phyloP scores from a whole-genome alignment of 2,329 filamentous ascomycete genomes.

The Colletotrichum plurivorum region DNA sequence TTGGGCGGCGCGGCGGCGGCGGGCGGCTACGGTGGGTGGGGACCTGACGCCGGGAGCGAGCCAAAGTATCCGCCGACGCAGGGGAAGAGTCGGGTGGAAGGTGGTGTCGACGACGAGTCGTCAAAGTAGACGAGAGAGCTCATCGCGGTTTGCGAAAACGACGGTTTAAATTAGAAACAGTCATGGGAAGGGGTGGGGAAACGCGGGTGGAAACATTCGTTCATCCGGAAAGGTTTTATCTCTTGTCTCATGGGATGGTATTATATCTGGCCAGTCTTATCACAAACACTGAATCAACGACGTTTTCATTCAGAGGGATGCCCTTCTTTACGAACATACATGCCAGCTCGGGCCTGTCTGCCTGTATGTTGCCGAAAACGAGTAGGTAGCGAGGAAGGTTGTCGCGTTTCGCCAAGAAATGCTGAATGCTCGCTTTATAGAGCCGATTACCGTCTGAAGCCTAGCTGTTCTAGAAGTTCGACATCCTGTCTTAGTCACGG shows the following conservation, averaged over 20 bases:
- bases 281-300: not conserved
- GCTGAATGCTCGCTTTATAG: too few species aligned
- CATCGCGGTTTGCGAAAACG: slow-evolving; percentile 10
- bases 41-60: slow-evolving; percentile 45
- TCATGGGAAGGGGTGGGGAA: not conserved
- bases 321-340: too few species aligned
- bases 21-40: slow-evolving; percentile 54
- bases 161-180: slow-evolving; percentile 8
- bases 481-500: too few species aligned
- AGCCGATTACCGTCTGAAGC: too few species aligned
- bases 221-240: slow-evolving; percentile 23
- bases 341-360: too few species aligned
- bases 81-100: slow-evolving; percentile 18
- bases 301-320: too few species aligned
- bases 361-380: too few species aligned
- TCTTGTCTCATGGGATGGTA: slow-evolving; percentile 8
- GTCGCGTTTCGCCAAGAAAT: too few species aligned
- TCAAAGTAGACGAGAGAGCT: slow-evolving; percentile 1
- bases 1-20: slow-evolving; percentile 48
- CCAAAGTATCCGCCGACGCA: slow-evolving; percentile 54
- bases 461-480: too few species aligned
- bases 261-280: not conserved
- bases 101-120: slow-evolving; percentile 3
- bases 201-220: slow-evolving; percentile 6
- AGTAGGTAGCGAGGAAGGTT: too few species aligned